phyloP scores from a whole-genome alignment of 1,284 basidiomycete species.

The Clitocybe nebularis region DNA sequence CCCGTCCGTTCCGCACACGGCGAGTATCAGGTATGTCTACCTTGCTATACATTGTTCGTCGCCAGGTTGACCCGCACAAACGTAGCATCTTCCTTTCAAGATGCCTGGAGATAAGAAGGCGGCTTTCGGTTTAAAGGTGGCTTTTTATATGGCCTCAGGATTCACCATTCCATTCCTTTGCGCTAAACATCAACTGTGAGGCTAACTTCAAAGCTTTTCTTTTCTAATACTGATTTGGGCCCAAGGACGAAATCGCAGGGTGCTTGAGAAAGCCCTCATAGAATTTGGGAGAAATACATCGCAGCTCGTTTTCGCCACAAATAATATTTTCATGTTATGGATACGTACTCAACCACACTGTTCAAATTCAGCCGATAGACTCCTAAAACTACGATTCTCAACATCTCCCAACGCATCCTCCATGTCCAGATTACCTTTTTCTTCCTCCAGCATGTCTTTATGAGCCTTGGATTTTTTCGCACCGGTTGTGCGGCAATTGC shows the following conservation, averaged over 20 bases:
- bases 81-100: constrained; percentile 68
- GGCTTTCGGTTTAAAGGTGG: constrained; percentile 56
- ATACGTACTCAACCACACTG: constrained; percentile 6
- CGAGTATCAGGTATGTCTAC: constrained; percentile 55
- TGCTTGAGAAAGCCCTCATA: no score
- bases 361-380: constrained; percentile 14
- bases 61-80: neutral
- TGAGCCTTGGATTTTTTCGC: no score
- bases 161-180: constrained; percentile 69
- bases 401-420: constrained; percentile 2
- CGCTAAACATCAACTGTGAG: constrained; percentile 63
- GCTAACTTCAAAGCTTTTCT: constrained; percentile 11
- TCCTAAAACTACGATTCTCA: no score
- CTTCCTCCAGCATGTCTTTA: no score
- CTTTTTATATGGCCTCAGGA: constrained; percentile 49
- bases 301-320: no score
- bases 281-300: no score
- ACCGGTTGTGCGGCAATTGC: constrained; percentile 52
- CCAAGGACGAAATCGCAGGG: constrained; percentile 33
- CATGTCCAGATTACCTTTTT: constrained; percentile 7
- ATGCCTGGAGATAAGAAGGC: constrained; percentile 52
- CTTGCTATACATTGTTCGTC: neutral
- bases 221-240: constrained; percentile 6
- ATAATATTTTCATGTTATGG: no score
- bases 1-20: constrained; percentile 41